Evolutionary conservation across 148 eudicot species (phyloP), one percentile per base, ranked within the genome.

Genomic region (Agrostemma githago): DNA sequence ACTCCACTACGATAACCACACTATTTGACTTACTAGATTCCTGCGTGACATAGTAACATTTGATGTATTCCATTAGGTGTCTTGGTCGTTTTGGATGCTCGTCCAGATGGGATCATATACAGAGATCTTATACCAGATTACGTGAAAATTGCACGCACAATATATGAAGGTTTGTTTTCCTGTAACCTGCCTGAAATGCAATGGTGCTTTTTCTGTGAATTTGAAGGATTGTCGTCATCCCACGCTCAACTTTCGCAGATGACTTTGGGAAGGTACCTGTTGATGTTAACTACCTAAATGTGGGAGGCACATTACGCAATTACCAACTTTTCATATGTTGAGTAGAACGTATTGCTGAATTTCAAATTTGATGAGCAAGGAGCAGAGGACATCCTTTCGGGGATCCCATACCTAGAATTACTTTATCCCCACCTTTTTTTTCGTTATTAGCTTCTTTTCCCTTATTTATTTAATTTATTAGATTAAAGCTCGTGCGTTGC

Each of bases 241-340:
- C n/a, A 15, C 54, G 16, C 61, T 63, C n/a, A 5, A 38, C 62
- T 26, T 62, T 53, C 37, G 71, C 76, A 94, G 98, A 94, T 68
- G 91, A 88, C 81, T 85, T 94, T 71, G 98, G 98, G 46, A 84
- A 87, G 44, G 78, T 82, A 17, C 92, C 83, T 60, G 89, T 84
- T 40, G 98, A 94, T 81, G 97, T 94, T 40, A 94, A 94, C 83
- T 92, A 90, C 87, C 89, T 94, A 58, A 88, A 94, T 63, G 84
- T 84, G 3, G 98, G 97, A 74, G 71, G 60, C 54, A 62, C 79
- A 71, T 72, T 63, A 64, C 84, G 86, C 46, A 62, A 88, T 72
- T 94, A 85, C 81, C 84, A 90, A 82, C 71, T 94, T 59, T 94
- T 94, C 87, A 75, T 94, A 59, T 94, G 98, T 80, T 94, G 80